Conservation (phyloP, 176 grass and related monocot genomes). For the Themeda triandra region DNA sequence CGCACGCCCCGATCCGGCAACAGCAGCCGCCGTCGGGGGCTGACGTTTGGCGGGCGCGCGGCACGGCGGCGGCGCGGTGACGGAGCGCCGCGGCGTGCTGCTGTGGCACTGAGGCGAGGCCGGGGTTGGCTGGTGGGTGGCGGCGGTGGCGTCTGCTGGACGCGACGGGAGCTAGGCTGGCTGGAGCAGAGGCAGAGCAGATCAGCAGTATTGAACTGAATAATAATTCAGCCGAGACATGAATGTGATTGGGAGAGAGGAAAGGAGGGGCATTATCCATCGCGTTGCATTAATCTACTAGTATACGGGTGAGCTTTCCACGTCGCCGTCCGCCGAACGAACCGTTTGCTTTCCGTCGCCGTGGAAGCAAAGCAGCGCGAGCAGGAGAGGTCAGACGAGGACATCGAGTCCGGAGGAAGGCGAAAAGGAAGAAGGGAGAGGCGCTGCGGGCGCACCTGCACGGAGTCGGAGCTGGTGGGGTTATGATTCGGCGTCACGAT, state of each 20-base stretch:
- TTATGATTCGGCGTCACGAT: not conserved
- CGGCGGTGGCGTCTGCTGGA: slow-evolving; percentile 30
- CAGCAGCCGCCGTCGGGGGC: not conserved
- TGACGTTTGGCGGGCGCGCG: not conserved
- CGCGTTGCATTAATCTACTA: too few relatives aligned
- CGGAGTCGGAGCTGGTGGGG: not conserved
- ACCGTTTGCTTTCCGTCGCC: not conserved
- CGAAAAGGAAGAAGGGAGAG: not conserved
- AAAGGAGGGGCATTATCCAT: too few relatives aligned
- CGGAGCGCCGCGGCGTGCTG: not conserved
- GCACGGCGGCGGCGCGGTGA: slow-evolving; percentile 1
- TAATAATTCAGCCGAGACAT: too few relatives aligned
- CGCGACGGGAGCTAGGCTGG: slow-evolving; percentile 35
- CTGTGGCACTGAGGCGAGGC: not conserved
- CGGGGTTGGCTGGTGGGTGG: too few relatives aligned
- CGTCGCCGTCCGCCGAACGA: not conserved
- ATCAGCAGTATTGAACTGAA: too few relatives aligned
- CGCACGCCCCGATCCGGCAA: not conserved
- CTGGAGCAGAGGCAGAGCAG: too few relatives aligned
- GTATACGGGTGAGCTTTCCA: too few relatives aligned
- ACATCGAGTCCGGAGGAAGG: not conserved
- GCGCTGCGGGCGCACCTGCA: not conserved
- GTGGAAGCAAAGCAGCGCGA: not conserved
- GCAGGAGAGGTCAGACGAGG: not conserved
- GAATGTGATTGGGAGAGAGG: too few relatives aligned